Conservation (phyloP, 768 basidiomycete species). For the Gymnopilus dilepis region DNA sequence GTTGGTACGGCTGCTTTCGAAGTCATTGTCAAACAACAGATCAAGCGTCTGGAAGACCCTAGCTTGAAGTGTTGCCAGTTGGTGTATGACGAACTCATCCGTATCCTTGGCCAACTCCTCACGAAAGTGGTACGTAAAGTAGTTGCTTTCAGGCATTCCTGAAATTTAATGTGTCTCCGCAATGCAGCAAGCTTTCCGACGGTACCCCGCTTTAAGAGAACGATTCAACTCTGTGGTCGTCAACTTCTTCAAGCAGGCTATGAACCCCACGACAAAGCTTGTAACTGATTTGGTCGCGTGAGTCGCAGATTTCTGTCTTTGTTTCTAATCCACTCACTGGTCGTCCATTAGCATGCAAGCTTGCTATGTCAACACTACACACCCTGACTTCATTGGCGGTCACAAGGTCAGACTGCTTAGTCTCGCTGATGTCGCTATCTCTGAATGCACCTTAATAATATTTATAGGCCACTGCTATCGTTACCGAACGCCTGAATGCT, state of each 20-base stretch:
- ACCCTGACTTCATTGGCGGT: conserved; percentile 97
- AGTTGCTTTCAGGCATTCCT: neutral
- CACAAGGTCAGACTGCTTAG: conserved; percentile 74
- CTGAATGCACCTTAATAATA: conserved; percentile 3
- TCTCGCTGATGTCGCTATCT: neutral
- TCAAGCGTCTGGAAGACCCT: conserved; percentile 95
- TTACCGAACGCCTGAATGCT: conserved; percentile 83
- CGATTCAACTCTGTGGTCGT: conserved; percentile 96
- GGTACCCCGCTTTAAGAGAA: conserved; percentile 95
- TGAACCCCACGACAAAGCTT: conserved; percentile 94
- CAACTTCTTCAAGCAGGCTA: conserved; percentile 93
- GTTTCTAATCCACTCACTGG: conserved; percentile 2
- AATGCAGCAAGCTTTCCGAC: conserved; percentile 88
- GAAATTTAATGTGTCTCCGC: conserved; percentile 1
- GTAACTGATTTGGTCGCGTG: conserved; percentile 92
- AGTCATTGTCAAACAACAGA: conserved; percentile 99
- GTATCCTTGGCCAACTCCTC: conserved; percentile 93
- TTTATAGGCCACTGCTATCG: conserved; percentile 84
- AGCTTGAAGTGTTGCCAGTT: conserved; percentile 92
- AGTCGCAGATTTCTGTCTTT: conserved; percentile 35
- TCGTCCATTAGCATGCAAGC: conserved; percentile 82
- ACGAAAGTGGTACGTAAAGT: conserved; percentile 76
- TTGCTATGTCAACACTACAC: conserved; percentile 98
- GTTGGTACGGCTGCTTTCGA: conserved; percentile 98
- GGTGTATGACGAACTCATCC: conserved; percentile 96